Conservation (phyloP, 805 yeast species). For the Candida ulmi region DNA sequence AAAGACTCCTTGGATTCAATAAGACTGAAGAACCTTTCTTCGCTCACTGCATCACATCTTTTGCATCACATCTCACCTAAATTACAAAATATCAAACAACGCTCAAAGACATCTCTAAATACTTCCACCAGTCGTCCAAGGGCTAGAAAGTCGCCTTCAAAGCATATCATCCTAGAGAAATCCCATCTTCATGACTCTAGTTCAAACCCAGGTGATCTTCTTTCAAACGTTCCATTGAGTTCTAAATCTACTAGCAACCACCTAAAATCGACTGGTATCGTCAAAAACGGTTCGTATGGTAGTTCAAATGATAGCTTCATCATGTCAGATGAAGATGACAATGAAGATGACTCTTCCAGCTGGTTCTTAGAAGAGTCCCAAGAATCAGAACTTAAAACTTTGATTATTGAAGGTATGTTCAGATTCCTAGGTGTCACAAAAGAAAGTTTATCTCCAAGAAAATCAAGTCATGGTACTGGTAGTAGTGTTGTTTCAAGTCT, state of each 20-base stretch:
- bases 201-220: conserved; percentile 77
- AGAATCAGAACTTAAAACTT: conserved; percentile 37
- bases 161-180: conserved; percentile 43
- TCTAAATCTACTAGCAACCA: conserved; percentile 19
- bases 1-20: too few relatives aligned
- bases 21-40: too few relatives aligned
- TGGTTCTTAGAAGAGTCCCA: neutral
- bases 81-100: neutral
- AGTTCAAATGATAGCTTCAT: neutral
- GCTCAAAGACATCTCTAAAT: too few relatives aligned
- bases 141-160: conserved; percentile 24
- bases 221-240: conserved; percentile 74
- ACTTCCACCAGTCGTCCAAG: conserved; percentile 4
- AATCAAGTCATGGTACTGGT: conserved; percentile 18
- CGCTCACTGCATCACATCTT: too few relatives aligned
- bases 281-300: neutral
- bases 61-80: too few relatives aligned
- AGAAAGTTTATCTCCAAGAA: conserved; percentile 25
- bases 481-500: conserved; percentile 11
- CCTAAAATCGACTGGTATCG: neutral
- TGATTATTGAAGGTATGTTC: conserved; percentile 68
- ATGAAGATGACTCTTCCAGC: conserved; percentile 56
- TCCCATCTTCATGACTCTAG: conserved; percentile 37
- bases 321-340: conserved; percentile 50
- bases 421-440: conserved; percentile 57